Evolutionary conservation across 2,329 filamentous ascomycete genomes (phyloP).

Genomic region (Diaporthe citriasiana): DNA sequence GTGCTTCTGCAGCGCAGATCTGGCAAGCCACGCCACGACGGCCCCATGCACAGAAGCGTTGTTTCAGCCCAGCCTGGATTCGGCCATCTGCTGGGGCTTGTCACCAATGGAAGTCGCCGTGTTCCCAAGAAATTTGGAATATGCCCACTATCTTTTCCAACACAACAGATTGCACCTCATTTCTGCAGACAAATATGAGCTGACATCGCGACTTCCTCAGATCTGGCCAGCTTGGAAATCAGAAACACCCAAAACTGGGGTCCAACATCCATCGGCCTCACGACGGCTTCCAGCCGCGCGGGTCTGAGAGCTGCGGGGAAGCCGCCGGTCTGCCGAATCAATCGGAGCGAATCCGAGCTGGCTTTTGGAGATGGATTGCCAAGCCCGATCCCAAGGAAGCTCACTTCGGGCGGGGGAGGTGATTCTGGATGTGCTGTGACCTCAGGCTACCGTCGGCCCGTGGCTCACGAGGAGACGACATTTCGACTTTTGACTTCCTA

Average conservation of each 20-base stretch:
- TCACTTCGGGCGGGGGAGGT: not conserved
- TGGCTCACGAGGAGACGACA: slow-evolving; percentile 22
- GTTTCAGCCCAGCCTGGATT: slow-evolving; percentile 33
- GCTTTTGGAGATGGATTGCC: slow-evolving; percentile 1
- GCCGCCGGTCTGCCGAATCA: slow-evolving; percentile 19
- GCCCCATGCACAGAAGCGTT: slow-evolving; percentile 37
- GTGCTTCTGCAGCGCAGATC: slow-evolving; percentile 37
- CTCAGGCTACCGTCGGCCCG: not conserved
- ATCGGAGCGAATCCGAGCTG: slow-evolving; percentile 30
- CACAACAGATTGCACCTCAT: not conserved
- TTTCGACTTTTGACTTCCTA: slow-evolving; percentile 8
- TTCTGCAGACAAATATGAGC: slow-evolving; percentile 15
- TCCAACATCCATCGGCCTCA: not conserved
- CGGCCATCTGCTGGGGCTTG: slow-evolving; percentile 17
- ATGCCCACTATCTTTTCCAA: not conserved
- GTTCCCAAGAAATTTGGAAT: slow-evolving; percentile 14
- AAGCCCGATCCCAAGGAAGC: slow-evolving; percentile 16
- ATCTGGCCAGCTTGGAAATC: not conserved
- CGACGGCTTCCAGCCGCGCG: slow-evolving; percentile 27
- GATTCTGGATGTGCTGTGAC: slow-evolving; percentile 1
- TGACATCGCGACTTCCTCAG: slow-evolving; percentile 35
- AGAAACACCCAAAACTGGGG: not conserved
- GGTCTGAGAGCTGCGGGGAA: slow-evolving; percentile 35
- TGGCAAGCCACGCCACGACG: slow-evolving; percentile 31
- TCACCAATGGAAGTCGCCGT: slow-evolving; percentile 27